Conservation (phyloP, 164 flowering plant species). For the Nymphaea colorata region DNA sequence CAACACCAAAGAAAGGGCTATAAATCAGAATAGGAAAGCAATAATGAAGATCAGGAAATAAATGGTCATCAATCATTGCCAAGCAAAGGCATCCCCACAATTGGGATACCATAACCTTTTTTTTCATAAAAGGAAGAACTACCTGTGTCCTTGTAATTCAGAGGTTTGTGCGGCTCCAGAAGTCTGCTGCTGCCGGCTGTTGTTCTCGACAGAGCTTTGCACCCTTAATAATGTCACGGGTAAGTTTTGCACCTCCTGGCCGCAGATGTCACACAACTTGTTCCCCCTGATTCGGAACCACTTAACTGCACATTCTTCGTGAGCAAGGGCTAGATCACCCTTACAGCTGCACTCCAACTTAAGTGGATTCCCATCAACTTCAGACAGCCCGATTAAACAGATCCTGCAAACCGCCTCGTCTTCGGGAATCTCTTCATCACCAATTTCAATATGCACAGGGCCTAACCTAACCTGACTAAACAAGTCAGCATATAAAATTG, state of each 20-base stretch:
- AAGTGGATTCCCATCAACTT: conserved; percentile 57
- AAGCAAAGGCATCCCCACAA: too few species aligned
- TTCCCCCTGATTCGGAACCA: conserved; percentile 90
- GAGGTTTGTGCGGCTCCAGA: too few species aligned
- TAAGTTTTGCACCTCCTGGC: conserved; percentile 60
- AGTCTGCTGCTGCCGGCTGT: conserved; percentile 15
- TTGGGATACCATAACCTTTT: too few species aligned
- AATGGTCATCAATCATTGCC: too few species aligned
- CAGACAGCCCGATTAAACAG: conserved; percentile 64
- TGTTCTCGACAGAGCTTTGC: conserved; percentile 26
- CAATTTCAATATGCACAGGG: conserved; percentile 14
- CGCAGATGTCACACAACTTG: conserved; percentile 70
- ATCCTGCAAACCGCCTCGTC: conserved; percentile 87
- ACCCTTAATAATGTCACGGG: conserved; percentile 63
- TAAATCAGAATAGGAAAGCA: too few species aligned
- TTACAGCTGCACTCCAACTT: conserved; percentile 86
- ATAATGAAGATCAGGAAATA: too few species aligned
- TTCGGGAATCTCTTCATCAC: conserved; percentile 68
- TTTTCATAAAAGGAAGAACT: background rate
- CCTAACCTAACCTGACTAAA: too few species aligned
- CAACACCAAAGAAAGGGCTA: too few species aligned
- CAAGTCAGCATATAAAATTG: too few species aligned
- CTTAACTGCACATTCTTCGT: conserved; percentile 71
- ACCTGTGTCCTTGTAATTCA: too few species aligned
- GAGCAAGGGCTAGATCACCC: conserved; percentile 88